Percentiles rank a stretch among this genome's conserved stretches.
Conservation (phyloP, 768 basidiomycete genomes). For the Termitomyces sp. region DNA sequence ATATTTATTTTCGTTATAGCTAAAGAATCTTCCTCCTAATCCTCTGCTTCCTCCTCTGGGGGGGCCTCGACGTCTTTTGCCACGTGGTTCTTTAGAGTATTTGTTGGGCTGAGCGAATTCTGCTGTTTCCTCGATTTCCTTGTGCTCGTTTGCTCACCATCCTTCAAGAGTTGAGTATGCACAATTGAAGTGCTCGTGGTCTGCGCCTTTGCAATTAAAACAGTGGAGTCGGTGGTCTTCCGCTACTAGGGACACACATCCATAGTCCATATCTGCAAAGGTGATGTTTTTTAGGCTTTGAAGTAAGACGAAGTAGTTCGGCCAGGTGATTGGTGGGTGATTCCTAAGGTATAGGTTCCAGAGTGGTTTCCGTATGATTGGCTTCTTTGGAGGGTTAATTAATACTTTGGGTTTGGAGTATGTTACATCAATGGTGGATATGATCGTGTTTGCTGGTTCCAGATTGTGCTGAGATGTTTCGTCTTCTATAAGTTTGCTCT, state of each 20-base stretch:
- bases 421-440: fast-evolving
- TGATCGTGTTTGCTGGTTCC: no score
- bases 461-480: no score
- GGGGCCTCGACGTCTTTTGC: neutral
- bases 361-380: no score
- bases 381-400: fast-evolving
- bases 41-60: neutral
- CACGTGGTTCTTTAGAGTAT: no score
- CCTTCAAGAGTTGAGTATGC: neutral
- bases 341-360: no score
- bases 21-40: no score
- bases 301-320: neutral
- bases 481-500: neutral
- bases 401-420: neutral
- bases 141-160: neutral
- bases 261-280: neutral
- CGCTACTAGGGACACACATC: neutral
- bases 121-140: neutral
- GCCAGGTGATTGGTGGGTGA: no score
- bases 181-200: neutral
- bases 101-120: no score
- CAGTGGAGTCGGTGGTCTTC: neutral
- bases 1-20: no score
- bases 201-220: neutral
- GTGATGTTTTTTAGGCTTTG: neutral